phyloP scores from a whole-genome alignment of 371 early-diverging fungal species.

The Choanephora cucurbitarum region DNA sequence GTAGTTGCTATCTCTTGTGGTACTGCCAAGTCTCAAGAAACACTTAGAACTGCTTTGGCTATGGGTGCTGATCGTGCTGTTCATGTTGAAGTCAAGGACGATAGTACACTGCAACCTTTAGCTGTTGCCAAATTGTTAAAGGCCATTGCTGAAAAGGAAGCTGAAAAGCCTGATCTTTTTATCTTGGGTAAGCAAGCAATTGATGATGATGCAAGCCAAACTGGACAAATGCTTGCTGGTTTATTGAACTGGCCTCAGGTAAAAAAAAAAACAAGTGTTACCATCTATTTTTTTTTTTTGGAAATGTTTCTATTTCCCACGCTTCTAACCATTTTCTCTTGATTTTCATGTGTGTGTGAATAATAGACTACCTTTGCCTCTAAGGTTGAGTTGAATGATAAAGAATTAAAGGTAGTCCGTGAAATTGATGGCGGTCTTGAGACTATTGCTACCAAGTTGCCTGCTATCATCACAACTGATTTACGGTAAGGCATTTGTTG shows the following conservation, averaged over 20 bases:
- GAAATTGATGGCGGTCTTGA: slow-evolving; percentile 98
- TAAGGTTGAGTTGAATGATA: slow-evolving; percentile 82
- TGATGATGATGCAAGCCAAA: slow-evolving; percentile 97
- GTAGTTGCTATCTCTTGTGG: slow-evolving; percentile 94
- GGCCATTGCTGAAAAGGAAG: slow-evolving; percentile 85
- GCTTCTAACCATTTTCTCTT: slow-evolving; percentile 2
- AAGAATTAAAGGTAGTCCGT: slow-evolving; percentile 81
- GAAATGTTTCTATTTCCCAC: slow-evolving; percentile 28
- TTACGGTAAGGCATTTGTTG: slow-evolving; percentile 72
- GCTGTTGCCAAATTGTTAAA: slow-evolving; percentile 93
- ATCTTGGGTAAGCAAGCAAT: slow-evolving; percentile 99
- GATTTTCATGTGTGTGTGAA: background rate
- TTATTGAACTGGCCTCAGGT: slow-evolving; percentile 93
- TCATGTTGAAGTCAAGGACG: slow-evolving; percentile 88
- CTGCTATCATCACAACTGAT: slow-evolving; percentile 96
- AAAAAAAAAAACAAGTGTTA: slow-evolving; percentile 42
- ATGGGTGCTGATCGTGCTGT: slow-evolving; percentile 98
- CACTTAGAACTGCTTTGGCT: slow-evolving; percentile 94
- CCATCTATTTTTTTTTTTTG: too few species aligned
- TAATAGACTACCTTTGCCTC: slow-evolving; percentile 93
- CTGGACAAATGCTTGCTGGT: slow-evolving; percentile 98
- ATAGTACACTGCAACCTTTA: slow-evolving; percentile 74
- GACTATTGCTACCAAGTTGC: slow-evolving; percentile 81
- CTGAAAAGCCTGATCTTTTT: slow-evolving; percentile 85
- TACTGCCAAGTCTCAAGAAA: slow-evolving; percentile 88